Conservation (phyloP, 768 basidiomycete species). For the Boletus barrowsii region DNA sequence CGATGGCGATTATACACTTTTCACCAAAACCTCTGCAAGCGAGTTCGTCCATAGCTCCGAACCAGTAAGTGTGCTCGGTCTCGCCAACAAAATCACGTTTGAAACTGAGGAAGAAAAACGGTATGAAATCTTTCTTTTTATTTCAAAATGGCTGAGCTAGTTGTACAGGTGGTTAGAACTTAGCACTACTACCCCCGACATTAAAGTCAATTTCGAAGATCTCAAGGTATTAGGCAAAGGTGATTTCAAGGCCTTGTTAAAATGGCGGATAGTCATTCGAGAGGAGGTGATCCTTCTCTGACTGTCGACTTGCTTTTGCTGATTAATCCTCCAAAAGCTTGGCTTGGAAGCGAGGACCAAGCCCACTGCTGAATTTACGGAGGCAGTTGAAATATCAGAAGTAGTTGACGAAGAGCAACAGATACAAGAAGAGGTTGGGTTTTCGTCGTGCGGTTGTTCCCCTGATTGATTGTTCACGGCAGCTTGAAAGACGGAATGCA, state of each 20-base stretch:
- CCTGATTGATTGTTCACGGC: constrained; percentile 8
- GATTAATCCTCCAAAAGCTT: constrained; percentile 42
- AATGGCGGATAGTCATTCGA: constrained; percentile 84
- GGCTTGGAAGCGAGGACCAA: constrained; percentile 82
- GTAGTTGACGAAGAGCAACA: constrained; percentile 84
- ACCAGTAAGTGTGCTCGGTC: constrained; percentile 76
- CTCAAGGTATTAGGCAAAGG: constrained; percentile 97
- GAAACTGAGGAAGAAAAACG: constrained; percentile 79
- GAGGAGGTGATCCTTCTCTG: constrained; percentile 61
- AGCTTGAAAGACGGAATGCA: constrained; percentile 82
- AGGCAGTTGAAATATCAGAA: constrained; percentile 62
- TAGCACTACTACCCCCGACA: constrained; percentile 71
- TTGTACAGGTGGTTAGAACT: constrained; percentile 65
- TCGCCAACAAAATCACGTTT: constrained; percentile 75
- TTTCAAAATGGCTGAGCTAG: constrained; percentile 3
- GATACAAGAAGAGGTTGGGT: constrained; percentile 79
- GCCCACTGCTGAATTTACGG: constrained; percentile 70
- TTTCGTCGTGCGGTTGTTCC: background rate
- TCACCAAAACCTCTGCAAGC: constrained; percentile 64
- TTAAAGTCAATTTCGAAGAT: constrained; percentile 83
- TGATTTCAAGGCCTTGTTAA: constrained; percentile 90
- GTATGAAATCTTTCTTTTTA: constrained; percentile 38
- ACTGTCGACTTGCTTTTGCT: constrained; percentile 1
- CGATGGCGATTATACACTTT: constrained; percentile 90
- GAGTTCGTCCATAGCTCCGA: constrained; percentile 72